A percentile compares a stretch with the other conserved stretches of the same genome.
Evolutionary conservation across 1,284 basidiomycete genomes (phyloP).

Genomic region (Pholiota adiposa): DNA sequence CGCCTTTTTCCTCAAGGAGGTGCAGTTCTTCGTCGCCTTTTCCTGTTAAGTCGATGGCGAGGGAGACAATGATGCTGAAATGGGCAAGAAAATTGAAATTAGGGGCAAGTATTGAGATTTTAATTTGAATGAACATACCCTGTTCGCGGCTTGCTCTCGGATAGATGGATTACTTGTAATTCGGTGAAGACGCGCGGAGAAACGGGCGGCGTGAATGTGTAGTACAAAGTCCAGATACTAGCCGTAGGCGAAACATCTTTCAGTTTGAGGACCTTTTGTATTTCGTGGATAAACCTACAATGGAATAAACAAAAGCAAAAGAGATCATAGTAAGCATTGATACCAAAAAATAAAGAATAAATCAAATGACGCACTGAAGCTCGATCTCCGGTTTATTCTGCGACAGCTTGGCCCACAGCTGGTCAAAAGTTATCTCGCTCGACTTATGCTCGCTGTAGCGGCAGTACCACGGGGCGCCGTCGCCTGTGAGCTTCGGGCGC

Average conservation of each 20-base stretch:
- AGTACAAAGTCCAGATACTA: constrained; percentile 73
- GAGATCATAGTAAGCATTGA: neutral
- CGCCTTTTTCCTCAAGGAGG: constrained; percentile 62
- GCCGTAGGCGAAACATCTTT: constrained; percentile 66
- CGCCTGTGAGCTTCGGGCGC: constrained; percentile 52
- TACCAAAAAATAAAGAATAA: neutral
- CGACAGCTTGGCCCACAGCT: constrained; percentile 71
- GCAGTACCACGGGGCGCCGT: constrained; percentile 68
- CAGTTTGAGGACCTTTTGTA: constrained; percentile 65
- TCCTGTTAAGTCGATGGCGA: constrained; percentile 66
- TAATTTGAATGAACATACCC: constrained; percentile 52
- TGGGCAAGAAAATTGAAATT: neutral
- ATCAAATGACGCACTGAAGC: constrained; percentile 54
- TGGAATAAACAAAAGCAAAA: neutral
- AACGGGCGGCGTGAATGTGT: constrained; percentile 70
- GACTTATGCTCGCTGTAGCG: constrained; percentile 67
- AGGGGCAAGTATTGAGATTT: neutral
- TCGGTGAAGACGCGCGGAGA: constrained; percentile 79
- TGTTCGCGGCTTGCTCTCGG: constrained; percentile 49
- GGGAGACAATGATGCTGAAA: constrained; percentile 61
- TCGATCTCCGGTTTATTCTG: constrained; percentile 70
- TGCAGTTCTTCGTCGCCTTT: constrained; percentile 55
- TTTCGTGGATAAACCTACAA: constrained; percentile 63
- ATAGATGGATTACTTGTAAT: constrained; percentile 61
- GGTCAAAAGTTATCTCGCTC: constrained; percentile 69